These are phyloP conservation scores for Hypoxylon sp. DNA, from an alignment of 2,329 filamentous ascomycete species.

Conservation along the genomic window DNA sequence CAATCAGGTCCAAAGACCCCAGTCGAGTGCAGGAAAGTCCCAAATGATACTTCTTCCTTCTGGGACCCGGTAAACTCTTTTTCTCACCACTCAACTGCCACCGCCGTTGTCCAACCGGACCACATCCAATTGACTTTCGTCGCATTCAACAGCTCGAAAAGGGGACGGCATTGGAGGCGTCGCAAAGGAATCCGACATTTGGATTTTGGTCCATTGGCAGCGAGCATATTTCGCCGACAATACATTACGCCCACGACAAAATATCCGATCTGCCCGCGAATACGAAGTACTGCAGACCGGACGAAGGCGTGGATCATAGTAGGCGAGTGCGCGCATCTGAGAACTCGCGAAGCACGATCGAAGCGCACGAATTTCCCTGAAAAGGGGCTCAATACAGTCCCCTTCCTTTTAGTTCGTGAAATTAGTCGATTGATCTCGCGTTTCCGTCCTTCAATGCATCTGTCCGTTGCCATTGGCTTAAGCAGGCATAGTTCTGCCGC, in stretches of 20 bases:
- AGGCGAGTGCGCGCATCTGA: constrained; percentile 28
- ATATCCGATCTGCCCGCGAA: constrained; percentile 30
- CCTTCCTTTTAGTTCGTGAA: constrained; percentile 10
- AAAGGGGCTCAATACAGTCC: constrained; percentile 10
- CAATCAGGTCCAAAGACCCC: neutral
- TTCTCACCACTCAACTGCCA: constrained; percentile 42
- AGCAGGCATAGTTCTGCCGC: constrained; percentile 53
- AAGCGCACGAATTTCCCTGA: constrained; percentile 15
- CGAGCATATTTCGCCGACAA: constrained; percentile 25
- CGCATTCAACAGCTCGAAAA: constrained; percentile 39
- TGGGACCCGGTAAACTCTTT: constrained; percentile 41
- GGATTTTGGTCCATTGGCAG: constrained; percentile 38
- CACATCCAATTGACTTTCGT: constrained; percentile 46
- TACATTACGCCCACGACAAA: constrained; percentile 30
- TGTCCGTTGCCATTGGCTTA: constrained; percentile 36
- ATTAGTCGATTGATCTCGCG: constrained; percentile 22
- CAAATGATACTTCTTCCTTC: constrained; percentile 43
- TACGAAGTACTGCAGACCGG: constrained; percentile 29
- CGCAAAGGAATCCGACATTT: constrained; percentile 31
- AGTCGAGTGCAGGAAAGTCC: neutral
- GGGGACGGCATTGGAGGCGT: constrained; percentile 29
- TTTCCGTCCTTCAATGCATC: constrained; percentile 53
- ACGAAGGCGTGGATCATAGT: constrained; percentile 20
- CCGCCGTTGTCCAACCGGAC: constrained; percentile 43
- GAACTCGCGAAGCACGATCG: neutral